Base-by-base conservation (phyloP, 1,139 yeast genomes). In the Blastobotrys capitulatus region DNA sequence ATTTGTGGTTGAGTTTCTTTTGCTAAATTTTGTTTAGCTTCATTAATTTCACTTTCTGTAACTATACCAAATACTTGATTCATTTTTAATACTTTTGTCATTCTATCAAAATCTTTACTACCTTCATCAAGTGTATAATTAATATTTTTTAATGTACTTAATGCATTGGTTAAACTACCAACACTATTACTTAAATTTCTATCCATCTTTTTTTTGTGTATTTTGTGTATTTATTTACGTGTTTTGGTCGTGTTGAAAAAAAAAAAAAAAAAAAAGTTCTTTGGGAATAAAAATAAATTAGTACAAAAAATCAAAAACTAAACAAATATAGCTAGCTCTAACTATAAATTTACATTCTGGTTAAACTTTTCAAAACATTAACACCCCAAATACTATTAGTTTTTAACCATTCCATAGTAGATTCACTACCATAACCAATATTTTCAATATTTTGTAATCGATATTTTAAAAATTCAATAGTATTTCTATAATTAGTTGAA, bases 361-460 rank as follows among this genome's bases (percentile, higher is more conserved):
- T 59, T 29, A 62, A 50, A 1, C 90, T 80, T 65, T 78, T 83
- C 51, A 83, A 70, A 60, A 89, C 73, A 64, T 88, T 90, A 40
- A 82, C 72, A 19, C 80, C 66, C 39, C 85, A 78, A 50, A 83
- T 74, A 6, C 83, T 80, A 54, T 85, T 83, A 68, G 87, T 89
- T 56, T 80, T 67, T 6, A 79, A 66, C 86, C 95, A 89, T 65
- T 89, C 90, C 56, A 82, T 85, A 12, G 80, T 72, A 52, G 79
- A 77, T 54, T 74, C 77, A 62, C 84, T 83, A 5, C 80, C 76
- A 44, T 73, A 70, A 15, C 89, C 95, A 48, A 81, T 65, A 1
- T 64, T 67, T 53, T 76, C 75, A 41, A 85, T 71, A 29, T 75
- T 77, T n/a, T 68, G 63, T 19, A 92, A 71, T 57, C 83, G 79